Evolutionary conservation across 805 yeast genomes (phyloP).

Genomic region (Starmerella asiatica): DNA sequence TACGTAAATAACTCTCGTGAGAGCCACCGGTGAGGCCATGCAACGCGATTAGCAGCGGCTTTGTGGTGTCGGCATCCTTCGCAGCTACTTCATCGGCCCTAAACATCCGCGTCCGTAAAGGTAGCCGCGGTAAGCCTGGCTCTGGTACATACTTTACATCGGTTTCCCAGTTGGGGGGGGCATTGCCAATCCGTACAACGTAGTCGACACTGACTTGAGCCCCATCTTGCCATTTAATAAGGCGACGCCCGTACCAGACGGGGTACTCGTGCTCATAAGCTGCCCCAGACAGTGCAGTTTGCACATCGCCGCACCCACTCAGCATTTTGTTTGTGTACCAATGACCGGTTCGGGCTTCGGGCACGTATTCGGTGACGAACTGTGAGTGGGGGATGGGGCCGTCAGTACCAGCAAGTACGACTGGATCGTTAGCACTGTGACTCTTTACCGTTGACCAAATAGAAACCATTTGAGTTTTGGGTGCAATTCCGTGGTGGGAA

Average conservation of each 20-base stretch:
- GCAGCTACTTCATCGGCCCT: constrained; percentile 33
- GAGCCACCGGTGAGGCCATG: constrained; percentile 83
- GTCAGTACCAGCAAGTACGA: neutral
- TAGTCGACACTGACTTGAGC: constrained; percentile 67
- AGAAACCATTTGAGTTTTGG: no score
- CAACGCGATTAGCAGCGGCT: constrained; percentile 49
- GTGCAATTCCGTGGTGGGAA: no score
- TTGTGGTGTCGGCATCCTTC: constrained; percentile 25
- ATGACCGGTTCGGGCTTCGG: constrained; percentile 36
- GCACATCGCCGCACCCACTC: constrained; percentile 59
- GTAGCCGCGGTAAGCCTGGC: constrained; percentile 29
- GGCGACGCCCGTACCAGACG: constrained; percentile 68
- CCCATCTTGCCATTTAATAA: constrained; percentile 49
- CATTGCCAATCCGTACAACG: constrained; percentile 33
- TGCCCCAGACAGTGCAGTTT: constrained; percentile 58
- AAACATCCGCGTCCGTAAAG: constrained; percentile 43
- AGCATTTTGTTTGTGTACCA: constrained; percentile 49
- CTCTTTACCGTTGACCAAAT: constrained; percentile 16
- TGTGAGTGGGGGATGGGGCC: constrained; percentile 7
- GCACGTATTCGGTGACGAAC: constrained; percentile 30
- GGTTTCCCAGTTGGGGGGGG: constrained; percentile 27
- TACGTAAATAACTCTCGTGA: constrained; percentile 62
- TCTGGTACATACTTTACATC: constrained; percentile 24
- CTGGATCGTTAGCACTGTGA: constrained; percentile 13
- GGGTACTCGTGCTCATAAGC: constrained; percentile 39